Evolutionary conservation across 345 rosid species (phyloP).

Genomic region (Bruguiera gymnorhiza): DNA sequence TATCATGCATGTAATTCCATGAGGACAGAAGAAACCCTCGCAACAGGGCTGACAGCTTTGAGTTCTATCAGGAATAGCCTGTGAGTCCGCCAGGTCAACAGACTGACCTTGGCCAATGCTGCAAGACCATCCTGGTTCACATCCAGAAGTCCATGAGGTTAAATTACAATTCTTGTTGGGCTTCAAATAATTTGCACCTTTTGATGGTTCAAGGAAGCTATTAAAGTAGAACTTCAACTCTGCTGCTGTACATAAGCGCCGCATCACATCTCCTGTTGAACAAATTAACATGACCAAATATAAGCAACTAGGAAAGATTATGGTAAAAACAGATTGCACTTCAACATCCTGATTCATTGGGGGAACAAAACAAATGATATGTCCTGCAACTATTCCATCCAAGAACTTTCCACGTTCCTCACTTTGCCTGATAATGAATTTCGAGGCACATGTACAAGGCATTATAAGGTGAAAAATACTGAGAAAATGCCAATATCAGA

Average conservation of each 20-base stretch:
- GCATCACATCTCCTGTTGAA: conserved; percentile 46
- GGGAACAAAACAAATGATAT: not conserved
- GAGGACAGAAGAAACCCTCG: conserved; percentile 90
- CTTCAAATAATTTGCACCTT: conserved; percentile 36
- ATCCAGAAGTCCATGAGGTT: conserved; percentile 79
- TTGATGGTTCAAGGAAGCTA: conserved; percentile 41
- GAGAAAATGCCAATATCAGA: not conserved
- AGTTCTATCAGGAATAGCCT: conserved; percentile 57
- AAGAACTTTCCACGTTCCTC: not conserved
- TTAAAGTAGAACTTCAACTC: conserved; percentile 72
- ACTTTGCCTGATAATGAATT: not conserved
- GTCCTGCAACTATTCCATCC: not conserved
- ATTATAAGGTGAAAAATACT: not conserved
- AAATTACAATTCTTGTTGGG: conserved; percentile 78
- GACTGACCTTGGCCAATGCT: conserved; percentile 39
- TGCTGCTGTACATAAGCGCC: conserved; percentile 70
- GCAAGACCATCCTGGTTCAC: conserved; percentile 99
- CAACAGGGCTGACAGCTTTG: conserved; percentile 68
- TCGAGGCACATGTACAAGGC: not conserved
- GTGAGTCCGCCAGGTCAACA: conserved; percentile 54
- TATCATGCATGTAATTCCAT: conserved; percentile 92
- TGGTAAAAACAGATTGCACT: not conserved
- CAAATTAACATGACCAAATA: conserved; percentile 7
- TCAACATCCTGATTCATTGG: not conserved
- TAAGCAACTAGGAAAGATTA: not conserved